Percentiles rank a stretch among this genome's conserved stretches.
phyloP scores from a whole-genome alignment of 805 yeast genomes.

The Yamadazyma endophytica region DNA sequence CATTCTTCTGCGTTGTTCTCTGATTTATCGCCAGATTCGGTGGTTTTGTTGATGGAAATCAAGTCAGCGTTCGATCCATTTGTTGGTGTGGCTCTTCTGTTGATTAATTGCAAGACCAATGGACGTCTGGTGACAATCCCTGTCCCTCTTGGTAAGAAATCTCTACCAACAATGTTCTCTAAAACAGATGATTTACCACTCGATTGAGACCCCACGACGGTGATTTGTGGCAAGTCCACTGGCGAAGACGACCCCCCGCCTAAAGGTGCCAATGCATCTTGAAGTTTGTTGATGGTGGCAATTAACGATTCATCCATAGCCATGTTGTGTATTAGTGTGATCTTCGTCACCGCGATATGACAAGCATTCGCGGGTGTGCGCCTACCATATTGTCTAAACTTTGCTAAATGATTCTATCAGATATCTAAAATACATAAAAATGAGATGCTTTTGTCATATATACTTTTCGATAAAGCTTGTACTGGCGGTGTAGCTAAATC shows the following conservation, averaged over 20 bases:
- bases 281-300: constrained; percentile 81
- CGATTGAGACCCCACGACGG: constrained; percentile 93
- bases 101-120: constrained; percentile 73
- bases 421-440: too few species aligned
- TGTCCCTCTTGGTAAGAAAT: constrained; percentile 86
- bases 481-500: constrained; percentile 33
- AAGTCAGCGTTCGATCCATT: constrained; percentile 30
- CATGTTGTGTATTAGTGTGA: too few species aligned
- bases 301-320: constrained; percentile 76
- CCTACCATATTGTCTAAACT: too few species aligned
- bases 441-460: not conserved
- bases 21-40: constrained; percentile 44
- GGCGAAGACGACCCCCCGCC: constrained; percentile 91
- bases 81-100: constrained; percentile 44
- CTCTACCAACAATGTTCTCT: constrained; percentile 89
- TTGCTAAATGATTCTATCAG: too few species aligned
- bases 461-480: constrained; percentile 22
- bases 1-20: constrained; percentile 84
- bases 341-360: too few species aligned
- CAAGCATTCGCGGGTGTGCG: too few species aligned
- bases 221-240: constrained; percentile 87
- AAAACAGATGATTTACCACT: constrained; percentile 86
- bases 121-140: constrained; percentile 93
- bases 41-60: constrained; percentile 40
- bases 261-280: constrained; percentile 95